These are phyloP conservation scores for Sporothrix mexicana DNA, from an alignment of 2,329 filamentous ascomycete genomes.

Conservation along the genomic window DNA sequence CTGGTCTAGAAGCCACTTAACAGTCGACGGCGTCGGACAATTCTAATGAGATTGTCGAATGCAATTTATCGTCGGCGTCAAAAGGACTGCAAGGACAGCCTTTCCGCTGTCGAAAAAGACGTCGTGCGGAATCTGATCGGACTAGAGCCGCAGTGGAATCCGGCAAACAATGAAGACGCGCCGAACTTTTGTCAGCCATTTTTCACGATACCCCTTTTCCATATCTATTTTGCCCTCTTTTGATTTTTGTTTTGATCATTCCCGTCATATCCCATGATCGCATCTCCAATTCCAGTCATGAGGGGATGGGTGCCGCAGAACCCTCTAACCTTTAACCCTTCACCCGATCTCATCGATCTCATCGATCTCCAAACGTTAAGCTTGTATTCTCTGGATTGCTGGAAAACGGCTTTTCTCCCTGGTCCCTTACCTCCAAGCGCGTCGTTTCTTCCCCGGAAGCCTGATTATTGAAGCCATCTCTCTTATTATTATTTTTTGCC, in stretches of 20 bases:
- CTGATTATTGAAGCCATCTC: too few species aligned
- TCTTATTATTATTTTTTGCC: too few species aligned
- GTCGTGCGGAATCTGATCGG: not conserved
- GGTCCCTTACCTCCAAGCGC: not conserved
- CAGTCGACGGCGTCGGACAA: constrained; percentile 2
- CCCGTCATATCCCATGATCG: not conserved
- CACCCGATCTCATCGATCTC: too few species aligned
- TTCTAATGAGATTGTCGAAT: not conserved
- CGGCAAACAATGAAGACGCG: not conserved
- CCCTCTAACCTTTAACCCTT: too few species aligned
- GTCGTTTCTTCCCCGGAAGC: not conserved
- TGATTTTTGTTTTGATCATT: not conserved
- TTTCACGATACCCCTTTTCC: not conserved
- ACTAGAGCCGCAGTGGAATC: not conserved
- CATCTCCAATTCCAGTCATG: not conserved
- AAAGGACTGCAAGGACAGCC: not conserved
- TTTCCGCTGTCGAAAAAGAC: not conserved
- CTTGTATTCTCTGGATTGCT: not conserved
- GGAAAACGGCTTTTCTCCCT: not conserved
- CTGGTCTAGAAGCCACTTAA: not conserved
- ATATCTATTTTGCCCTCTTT: not conserved
- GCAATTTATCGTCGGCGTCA: not conserved
- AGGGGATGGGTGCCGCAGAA: too few species aligned
- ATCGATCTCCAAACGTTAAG: not conserved
- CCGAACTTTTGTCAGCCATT: not conserved